A percentile compares a stretch with the other conserved stretches of the same genome.
Evolutionary conservation across 805 yeast genomes (phyloP).

Genomic region (Wickerhamomyces kurtzmanii): DNA sequence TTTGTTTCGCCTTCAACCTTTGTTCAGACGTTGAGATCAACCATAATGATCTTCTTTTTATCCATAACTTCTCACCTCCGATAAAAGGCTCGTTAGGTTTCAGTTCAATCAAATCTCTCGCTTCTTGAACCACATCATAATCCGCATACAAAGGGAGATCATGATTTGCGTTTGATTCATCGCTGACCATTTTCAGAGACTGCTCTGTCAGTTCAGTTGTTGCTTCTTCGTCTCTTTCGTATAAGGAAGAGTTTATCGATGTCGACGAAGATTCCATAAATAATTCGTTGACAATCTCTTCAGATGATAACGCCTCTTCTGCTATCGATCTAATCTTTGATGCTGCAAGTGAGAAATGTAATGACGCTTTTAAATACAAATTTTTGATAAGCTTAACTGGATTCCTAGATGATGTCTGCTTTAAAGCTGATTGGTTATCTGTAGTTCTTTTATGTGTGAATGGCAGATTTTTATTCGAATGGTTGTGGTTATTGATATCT

Average conservation of each 20-base stretch:
- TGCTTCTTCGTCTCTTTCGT: constrained; percentile 15
- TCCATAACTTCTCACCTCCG: constrained; percentile 61
- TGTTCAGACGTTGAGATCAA: constrained; percentile 24
- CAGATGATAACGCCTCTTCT: constrained; percentile 37
- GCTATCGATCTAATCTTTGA: constrained; percentile 29
- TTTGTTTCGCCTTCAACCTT: constrained; percentile 7
- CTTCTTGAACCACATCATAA: constrained; percentile 22
- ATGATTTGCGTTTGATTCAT: constrained; percentile 8
- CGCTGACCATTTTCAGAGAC: constrained; percentile 6
- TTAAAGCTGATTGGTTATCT: too few species aligned
- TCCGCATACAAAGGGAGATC: constrained; percentile 14
- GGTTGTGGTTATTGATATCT: constrained; percentile 1
- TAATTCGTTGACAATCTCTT: constrained; percentile 39
- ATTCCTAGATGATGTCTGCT: too few species aligned
- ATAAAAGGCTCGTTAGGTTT: constrained; percentile 29
- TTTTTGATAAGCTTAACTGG: constrained; percentile 15
- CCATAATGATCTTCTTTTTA: constrained; percentile 63
- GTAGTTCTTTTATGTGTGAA: too few species aligned
- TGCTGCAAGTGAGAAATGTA: constrained; percentile 25
- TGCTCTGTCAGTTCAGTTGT: constrained; percentile 6
- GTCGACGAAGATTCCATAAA: constrained; percentile 32
- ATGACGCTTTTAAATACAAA: constrained; percentile 27
- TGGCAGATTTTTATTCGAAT: constrained; percentile 2
- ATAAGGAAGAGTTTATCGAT: constrained; percentile 13
- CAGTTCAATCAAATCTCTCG: constrained; percentile 12